Evolutionary conservation across 306 rosid genomes (phyloP).

Genomic region (Quercus glauca): DNA sequence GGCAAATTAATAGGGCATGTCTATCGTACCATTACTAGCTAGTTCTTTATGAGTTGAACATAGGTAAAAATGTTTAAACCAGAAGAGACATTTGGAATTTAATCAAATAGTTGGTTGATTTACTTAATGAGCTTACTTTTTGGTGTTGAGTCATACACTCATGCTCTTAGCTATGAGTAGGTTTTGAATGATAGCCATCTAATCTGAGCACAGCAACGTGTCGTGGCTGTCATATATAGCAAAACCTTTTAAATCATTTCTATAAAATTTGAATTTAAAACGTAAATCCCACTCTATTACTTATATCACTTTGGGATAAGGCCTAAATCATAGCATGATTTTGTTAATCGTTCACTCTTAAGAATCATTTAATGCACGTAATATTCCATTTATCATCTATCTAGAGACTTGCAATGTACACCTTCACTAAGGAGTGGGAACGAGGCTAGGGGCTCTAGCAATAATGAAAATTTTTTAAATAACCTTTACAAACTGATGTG

Average conservation of each 20-base stretch:
- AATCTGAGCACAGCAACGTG: not conserved
- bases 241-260: not conserved
- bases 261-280: not conserved
- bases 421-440: no score
- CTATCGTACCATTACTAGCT: not conserved
- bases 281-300: not conserved
- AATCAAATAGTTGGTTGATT: no score
- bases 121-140: not conserved
- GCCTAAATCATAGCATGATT: not conserved
- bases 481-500: no score
- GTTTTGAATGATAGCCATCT: not conserved
- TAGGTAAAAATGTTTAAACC: not conserved
- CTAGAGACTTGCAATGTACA: not conserved
- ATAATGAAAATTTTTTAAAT: no score
- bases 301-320: not conserved
- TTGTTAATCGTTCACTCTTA: not conserved
- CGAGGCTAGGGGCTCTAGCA: no score
- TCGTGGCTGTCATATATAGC: not conserved
- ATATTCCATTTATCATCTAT: not conserved
- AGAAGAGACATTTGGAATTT: no score
- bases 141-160: not conserved
- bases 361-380: not conserved
- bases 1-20: constrained; percentile 7
- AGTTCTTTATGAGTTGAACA: not conserved
- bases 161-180: not conserved